Evolutionary conservation across 495 filamentous ascomycete species (phyloP).

Genomic region (Jackrogersella multiformis): DNA sequence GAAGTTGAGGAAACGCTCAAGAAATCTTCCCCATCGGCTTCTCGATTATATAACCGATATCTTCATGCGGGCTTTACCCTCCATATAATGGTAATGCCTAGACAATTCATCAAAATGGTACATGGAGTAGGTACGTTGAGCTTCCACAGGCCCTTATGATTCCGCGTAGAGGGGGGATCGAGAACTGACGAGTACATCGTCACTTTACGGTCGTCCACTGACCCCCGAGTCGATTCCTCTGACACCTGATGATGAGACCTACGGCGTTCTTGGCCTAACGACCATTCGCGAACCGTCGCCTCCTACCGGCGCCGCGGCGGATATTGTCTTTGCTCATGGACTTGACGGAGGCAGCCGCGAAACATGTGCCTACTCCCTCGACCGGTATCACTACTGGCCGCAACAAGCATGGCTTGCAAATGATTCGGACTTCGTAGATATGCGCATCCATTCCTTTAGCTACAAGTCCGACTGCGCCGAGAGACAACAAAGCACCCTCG

Average conservation of each 20-base stretch:
- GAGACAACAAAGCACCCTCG: constrained; percentile 47
- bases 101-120: constrained; percentile 2
- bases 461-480: constrained; percentile 46
- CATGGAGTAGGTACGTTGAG: constrained; percentile 1
- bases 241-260: constrained; percentile 1
- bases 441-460: constrained; percentile 45
- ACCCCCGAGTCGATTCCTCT: constrained; percentile 1
- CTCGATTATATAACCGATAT: neutral
- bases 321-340: constrained; percentile 54
- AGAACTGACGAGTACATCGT: neutral
- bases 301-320: constrained; percentile 39
- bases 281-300: constrained; percentile 46
- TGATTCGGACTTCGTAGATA: constrained; percentile 40
- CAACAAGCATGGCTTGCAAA: constrained; percentile 41
- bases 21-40: neutral
- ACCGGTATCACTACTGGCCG: constrained; percentile 45
- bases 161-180: neutral
- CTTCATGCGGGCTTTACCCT: neutral
- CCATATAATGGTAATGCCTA: neutral
- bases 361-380: constrained; percentile 43
- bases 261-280: constrained; percentile 47
- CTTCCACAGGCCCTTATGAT: neutral
- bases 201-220: neutral
- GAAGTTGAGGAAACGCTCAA: neutral
- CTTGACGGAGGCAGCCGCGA: constrained; percentile 47